A percentile compares a stretch with the other conserved stretches of the same genome.
These are phyloP conservation scores for Pseudocercospora musae DNA, from an alignment of 2,329 filamentous ascomycete genomes.

Conservation along the genomic window DNA sequence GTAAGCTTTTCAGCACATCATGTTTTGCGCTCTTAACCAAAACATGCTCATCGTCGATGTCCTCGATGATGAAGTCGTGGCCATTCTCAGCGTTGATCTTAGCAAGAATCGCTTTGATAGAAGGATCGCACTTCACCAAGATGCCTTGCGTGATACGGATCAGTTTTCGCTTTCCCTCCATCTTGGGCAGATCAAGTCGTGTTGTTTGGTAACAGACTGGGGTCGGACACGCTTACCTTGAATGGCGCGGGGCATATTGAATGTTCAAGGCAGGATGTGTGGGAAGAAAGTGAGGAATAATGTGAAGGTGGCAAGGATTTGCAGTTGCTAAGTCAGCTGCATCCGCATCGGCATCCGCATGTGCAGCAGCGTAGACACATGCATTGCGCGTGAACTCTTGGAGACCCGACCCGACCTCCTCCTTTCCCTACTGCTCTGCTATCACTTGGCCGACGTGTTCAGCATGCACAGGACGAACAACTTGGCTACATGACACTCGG, in stretches of 20 bases:
- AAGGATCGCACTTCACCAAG: slow-evolving; percentile 78
- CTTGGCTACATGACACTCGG: not conserved
- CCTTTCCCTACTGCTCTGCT: not conserved
- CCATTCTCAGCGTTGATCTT: slow-evolving; percentile 65
- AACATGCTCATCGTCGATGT: slow-evolving; percentile 72
- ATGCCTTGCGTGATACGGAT: slow-evolving; percentile 50
- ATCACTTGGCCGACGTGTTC: not conserved
- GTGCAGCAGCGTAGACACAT: not conserved
- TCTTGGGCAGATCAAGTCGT: not conserved
- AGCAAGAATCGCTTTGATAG: slow-evolving; percentile 80
- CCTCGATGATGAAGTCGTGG: slow-evolving; percentile 74
- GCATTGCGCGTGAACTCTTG: not conserved
- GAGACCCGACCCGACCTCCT: not conserved
- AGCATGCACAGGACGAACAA: not conserved
- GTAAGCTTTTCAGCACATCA: slow-evolving; percentile 60
- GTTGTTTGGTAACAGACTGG: not conserved
- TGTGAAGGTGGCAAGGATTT: too few species aligned
- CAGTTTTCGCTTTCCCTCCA: slow-evolving; percentile 1
- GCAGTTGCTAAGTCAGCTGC: not conserved
- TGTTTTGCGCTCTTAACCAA: slow-evolving; percentile 74
- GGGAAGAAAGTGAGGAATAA: not conserved
- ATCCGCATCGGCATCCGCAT: not conserved
- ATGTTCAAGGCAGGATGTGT: not conserved
- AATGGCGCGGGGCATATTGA: slow-evolving; percentile 27
- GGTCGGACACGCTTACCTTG: slow-evolving; percentile 17